A percentile compares a stretch with the other conserved stretches of the same genome.
These are phyloP conservation scores for Kodamaea kakaduensis DNA, from an alignment of 805 yeast genomes.

Conservation along the genomic window DNA sequence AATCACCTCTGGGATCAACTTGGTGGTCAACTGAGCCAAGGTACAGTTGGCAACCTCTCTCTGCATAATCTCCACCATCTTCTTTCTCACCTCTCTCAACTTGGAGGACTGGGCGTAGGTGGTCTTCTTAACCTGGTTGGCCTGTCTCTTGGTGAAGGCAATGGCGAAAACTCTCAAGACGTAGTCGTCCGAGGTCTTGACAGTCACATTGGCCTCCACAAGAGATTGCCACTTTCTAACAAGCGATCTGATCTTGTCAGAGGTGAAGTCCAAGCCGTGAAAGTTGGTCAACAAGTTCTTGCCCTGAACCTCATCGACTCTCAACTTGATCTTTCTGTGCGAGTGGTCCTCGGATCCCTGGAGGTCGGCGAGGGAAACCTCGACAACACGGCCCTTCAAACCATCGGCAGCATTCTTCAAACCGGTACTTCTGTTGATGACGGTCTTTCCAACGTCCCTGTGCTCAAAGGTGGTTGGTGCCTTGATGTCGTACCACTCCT, in stretches of 20 bases:
- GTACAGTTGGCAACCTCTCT: constrained; percentile 94
- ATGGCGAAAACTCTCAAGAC: constrained; percentile 92
- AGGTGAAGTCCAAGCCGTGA: constrained; percentile 98
- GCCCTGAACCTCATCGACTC: constrained; percentile 99
- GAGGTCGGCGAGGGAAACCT: constrained; percentile 92
- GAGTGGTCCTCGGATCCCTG: constrained; percentile 99
- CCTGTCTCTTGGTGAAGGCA: constrained; percentile 97
- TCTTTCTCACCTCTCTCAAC: constrained; percentile 95
- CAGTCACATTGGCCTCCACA: constrained; percentile 96
- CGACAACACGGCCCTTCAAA: constrained; percentile 96
- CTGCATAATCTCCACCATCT: constrained; percentile 91
- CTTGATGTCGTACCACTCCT: constrained; percentile 98
- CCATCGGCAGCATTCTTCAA: constrained; percentile 97
- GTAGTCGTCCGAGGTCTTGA: constrained; percentile 96
- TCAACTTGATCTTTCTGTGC: constrained; percentile 92
- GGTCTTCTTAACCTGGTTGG: constrained; percentile 95
- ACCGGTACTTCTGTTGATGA: constrained; percentile 98
- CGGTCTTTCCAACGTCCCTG: constrained; percentile 98
- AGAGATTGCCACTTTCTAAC: constrained; percentile 98
- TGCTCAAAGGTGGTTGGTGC: constrained; percentile 98
- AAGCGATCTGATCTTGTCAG: constrained; percentile 94
- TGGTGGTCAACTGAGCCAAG: constrained; percentile 92
- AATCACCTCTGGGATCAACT: constrained; percentile 96
- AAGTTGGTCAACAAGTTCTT: constrained; percentile 97
- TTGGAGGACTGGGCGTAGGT: constrained; percentile 96